phyloP scores from a whole-genome alignment of 164 flowering plant genomes.

The Stephania cephalantha region DNA sequence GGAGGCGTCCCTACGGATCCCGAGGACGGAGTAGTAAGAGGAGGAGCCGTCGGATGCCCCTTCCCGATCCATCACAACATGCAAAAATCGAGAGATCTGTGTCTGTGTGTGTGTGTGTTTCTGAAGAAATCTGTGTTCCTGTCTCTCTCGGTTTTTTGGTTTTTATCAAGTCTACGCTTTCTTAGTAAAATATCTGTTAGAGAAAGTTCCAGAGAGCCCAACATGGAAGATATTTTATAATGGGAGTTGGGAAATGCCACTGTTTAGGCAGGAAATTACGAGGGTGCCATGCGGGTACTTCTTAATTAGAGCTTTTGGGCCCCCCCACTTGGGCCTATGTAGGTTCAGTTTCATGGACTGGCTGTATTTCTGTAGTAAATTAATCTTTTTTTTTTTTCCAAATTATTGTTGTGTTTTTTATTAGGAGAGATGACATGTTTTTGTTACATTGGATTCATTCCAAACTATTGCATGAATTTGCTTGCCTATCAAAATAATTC shows the following conservation, averaged over 20 bases:
- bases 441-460: too few species aligned
- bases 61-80: constrained; percentile 36
- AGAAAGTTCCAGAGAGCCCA: background rate
- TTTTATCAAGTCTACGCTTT: background rate
- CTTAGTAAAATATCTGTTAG: background rate
- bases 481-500: too few species aligned
- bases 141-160: background rate
- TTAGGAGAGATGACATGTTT: too few species aligned
- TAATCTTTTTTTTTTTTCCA: too few species aligned
- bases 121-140: background rate
- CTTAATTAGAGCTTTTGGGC: background rate
- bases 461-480: too few species aligned
- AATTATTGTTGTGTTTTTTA: too few species aligned
- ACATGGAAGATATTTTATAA: background rate
- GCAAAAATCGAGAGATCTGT: background rate
- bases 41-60: constrained; percentile 48
- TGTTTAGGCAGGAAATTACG: background rate
- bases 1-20: constrained; percentile 61
- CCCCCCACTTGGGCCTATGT: background rate
- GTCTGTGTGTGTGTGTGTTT: too few species aligned
- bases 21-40: constrained; percentile 74
- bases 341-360: background rate
- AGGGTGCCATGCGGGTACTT: background rate
- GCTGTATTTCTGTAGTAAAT: too few species aligned
- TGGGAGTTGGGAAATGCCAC: background rate